phyloP scores from a whole-genome alignment of 306 rosid species.

The Bauhinia variegata region DNA sequence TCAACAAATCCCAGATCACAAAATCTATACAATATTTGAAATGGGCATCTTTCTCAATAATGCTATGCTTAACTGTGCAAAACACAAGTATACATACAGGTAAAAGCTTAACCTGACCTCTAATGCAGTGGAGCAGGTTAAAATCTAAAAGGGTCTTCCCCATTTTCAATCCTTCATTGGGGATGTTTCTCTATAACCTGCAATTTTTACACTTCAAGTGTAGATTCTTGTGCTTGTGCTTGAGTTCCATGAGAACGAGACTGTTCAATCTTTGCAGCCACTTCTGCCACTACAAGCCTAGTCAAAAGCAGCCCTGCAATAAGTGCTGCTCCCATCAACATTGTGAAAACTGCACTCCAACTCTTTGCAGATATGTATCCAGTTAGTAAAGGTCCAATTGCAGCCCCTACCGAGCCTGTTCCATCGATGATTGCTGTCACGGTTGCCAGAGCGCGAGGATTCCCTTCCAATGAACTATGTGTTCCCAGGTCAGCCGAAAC shows the following conservation, averaged over 20 bases:
- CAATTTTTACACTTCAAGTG: slow-evolving; percentile 45
- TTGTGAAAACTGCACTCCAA: slow-evolving; percentile 88
- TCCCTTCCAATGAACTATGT: slow-evolving; percentile 79
- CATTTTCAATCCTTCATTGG: slow-evolving; percentile 27
- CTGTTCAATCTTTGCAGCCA: slow-evolving; percentile 68
- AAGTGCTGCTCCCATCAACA: slow-evolving; percentile 91
- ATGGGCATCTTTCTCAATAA: slow-evolving; percentile 27
- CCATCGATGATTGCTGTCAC: slow-evolving; percentile 97
- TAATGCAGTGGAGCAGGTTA: slow-evolving; percentile 37
- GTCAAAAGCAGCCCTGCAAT: slow-evolving; percentile 90
- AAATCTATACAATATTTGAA: slow-evolving; percentile 32
- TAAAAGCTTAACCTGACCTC: slow-evolving; percentile 27
- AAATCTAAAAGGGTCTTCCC: slow-evolving; percentile 40
- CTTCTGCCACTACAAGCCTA: slow-evolving; percentile 81
- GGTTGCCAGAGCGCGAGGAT: slow-evolving; percentile 89
- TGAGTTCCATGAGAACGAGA: slow-evolving; percentile 52
- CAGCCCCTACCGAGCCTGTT: slow-evolving; percentile 97
- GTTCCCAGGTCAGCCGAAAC: slow-evolving; percentile 99
- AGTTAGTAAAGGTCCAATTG: slow-evolving; percentile 87
- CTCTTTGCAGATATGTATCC: slow-evolving; percentile 85
- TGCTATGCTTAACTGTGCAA: slow-evolving; percentile 25
- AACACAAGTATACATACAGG: slow-evolving; percentile 37
- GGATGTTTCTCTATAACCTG: slow-evolving; percentile 23
- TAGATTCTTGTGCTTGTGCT: slow-evolving; percentile 37
- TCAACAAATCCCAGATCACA: slow-evolving; percentile 18